phyloP scores from a whole-genome alignment of 495 filamentous ascomycete genomes.

The Rhypophila decipiens region DNA sequence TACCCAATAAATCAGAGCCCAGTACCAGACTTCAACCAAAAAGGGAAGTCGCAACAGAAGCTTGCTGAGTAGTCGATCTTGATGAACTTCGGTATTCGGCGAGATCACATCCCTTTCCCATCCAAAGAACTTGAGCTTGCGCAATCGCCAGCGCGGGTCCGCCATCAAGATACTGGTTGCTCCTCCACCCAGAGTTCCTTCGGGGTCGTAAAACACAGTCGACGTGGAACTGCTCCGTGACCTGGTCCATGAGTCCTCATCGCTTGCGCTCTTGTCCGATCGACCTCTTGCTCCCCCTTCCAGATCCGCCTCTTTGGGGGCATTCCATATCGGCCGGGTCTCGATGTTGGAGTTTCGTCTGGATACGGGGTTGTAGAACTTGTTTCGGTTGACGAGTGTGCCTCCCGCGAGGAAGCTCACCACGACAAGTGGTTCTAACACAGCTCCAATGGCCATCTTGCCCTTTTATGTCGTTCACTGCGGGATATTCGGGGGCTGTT shows the following conservation, averaged over 20 bases:
- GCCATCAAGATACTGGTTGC: not conserved
- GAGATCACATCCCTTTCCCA: slow-evolving; percentile 20
- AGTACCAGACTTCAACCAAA: slow-evolving; percentile 75
- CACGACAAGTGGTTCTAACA: slow-evolving; percentile 27
- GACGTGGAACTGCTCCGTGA: slow-evolving; percentile 16
- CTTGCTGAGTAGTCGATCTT: slow-evolving; percentile 30
- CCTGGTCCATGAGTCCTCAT: slow-evolving; percentile 1
- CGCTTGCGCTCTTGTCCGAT: not conserved
- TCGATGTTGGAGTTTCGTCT: not conserved
- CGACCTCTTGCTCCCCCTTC: no score
- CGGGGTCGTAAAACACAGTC: slow-evolving; percentile 12
- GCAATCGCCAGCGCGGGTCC: slow-evolving; percentile 9
- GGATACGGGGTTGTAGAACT: not conserved
- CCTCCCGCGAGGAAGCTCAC: slow-evolving; percentile 25
- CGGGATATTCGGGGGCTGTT: no score
- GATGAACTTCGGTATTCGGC: slow-evolving; percentile 23
- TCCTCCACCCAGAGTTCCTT: not conserved
- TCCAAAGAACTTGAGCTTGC: slow-evolving; percentile 15
- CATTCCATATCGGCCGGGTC: not conserved
- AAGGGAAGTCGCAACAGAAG: slow-evolving; percentile 66
- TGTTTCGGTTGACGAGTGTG: slow-evolving; percentile 30
- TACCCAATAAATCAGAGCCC: slow-evolving; percentile 64
- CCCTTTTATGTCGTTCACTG: not conserved
- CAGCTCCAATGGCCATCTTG: slow-evolving; percentile 27
- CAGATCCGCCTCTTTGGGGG: no score